Conservation (phyloP, 2,329 filamentous ascomycete genomes). For the Beauveria scarabaeidicola region DNA sequence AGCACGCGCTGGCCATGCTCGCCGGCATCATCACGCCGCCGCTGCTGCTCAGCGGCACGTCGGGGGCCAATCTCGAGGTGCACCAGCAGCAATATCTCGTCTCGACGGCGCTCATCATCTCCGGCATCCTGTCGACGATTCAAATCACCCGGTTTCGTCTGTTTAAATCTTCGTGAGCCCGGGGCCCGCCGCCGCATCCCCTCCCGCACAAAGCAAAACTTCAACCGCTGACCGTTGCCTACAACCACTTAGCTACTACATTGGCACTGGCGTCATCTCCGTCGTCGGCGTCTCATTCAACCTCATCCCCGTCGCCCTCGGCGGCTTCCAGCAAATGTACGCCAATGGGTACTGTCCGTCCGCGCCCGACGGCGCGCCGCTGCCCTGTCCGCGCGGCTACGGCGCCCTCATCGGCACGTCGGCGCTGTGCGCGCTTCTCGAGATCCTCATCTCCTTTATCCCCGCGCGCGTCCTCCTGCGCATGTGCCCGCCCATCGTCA, state of each 20-base stretch:
- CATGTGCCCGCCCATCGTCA: constrained; percentile 73
- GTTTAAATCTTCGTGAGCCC: constrained; percentile 49
- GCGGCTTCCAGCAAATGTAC: constrained; percentile 72
- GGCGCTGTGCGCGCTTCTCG: constrained; percentile 56
- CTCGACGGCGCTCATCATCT: constrained; percentile 70
- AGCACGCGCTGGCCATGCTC: constrained; percentile 69
- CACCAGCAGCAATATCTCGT: constrained; percentile 67
- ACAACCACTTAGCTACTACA: constrained; percentile 48
- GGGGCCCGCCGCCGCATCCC: not conserved
- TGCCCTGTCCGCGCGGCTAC: constrained; percentile 70
- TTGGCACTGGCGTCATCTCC: constrained; percentile 72
- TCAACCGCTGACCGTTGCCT: not conserved
- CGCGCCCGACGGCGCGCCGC: constrained; percentile 51
- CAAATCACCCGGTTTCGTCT: constrained; percentile 75
- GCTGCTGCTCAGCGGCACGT: constrained; percentile 56
- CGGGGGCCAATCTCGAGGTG: constrained; percentile 53
- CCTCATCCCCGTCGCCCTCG: constrained; percentile 64
- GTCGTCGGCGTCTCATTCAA: constrained; percentile 74
- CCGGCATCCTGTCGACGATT: constrained; percentile 62
- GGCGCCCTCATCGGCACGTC: constrained; percentile 63
- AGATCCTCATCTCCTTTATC: constrained; percentile 67
- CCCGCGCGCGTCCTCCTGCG: constrained; percentile 59
- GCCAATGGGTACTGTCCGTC: constrained; percentile 57
- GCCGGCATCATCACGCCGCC: constrained; percentile 71
- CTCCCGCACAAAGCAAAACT: not conserved